phyloP scores from a whole-genome alignment of 768 basidiomycete genomes.

The Psilocybe azurescens region DNA sequence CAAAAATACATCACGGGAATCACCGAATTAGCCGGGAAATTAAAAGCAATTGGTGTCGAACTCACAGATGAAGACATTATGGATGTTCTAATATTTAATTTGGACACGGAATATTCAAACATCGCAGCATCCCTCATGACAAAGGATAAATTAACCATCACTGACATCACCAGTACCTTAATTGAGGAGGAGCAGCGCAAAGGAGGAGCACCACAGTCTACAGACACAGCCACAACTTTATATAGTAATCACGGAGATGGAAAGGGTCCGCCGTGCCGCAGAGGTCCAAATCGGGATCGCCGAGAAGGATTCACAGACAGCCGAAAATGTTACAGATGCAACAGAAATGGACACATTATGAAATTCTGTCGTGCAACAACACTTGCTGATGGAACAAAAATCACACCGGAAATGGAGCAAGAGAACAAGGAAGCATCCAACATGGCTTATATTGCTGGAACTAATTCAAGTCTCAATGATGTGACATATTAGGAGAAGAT shows the following conservation, averaged over 20 bases:
- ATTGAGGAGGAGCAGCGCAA: not conserved
- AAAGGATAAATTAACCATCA: not conserved
- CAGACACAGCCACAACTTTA: not conserved
- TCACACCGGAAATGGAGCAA: too few relatives aligned
- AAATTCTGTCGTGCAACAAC: too few relatives aligned
- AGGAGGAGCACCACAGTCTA: not conserved
- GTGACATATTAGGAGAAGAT: too few relatives aligned
- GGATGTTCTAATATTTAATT: slow-evolving; percentile 7
- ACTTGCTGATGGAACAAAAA: too few relatives aligned
- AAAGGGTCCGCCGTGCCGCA: too few relatives aligned
- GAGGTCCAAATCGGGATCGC: too few relatives aligned
- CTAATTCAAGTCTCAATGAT: too few relatives aligned
- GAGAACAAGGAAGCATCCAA: too few relatives aligned
- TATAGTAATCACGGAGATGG: not conserved
- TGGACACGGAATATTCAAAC: not conserved
- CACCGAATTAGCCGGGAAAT: slow-evolving; percentile 2
- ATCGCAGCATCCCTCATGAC: slow-evolving; percentile 4
- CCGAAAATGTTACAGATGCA: too few relatives aligned
- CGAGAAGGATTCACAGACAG: too few relatives aligned
- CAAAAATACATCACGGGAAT: slow-evolving; percentile 2
- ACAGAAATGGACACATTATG: too few relatives aligned
- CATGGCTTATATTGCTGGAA: too few relatives aligned
- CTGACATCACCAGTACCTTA: slow-evolving; percentile 1
- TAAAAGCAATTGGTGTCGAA: not conserved
- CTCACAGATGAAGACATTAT: slow-evolving; percentile 1